Evolutionary conservation across 2,329 filamentous ascomycete species (phyloP), one percentile per base, ranked within the genome.

Genomic region (Thermothelomyces thermophilus): DNA sequence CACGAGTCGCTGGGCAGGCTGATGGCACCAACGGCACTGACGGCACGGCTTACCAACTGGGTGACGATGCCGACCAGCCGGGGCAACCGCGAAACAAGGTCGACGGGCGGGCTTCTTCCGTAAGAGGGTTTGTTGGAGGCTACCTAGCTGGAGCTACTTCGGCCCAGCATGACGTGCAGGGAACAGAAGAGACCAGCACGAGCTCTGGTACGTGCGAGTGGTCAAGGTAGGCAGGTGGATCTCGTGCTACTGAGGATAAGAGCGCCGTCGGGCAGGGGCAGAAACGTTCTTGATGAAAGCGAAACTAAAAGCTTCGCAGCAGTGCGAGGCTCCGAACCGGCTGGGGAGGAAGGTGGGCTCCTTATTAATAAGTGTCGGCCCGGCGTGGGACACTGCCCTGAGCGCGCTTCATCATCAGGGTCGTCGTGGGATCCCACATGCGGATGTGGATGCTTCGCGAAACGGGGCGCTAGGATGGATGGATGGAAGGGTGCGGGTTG

Each of bases 291-390:
- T n/a, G n/a, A n/a, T n/a, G 6, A 13, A 26, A 20, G 3, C 30
- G 39, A 30, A 41, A 48, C 50, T 52, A 45, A 34, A 41, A 33
- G 53, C 42, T 52, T 45, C 51, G 48, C n/a, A n/a, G n/a, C n/a
- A 22, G 55, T 43, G 46, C 50, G 55, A 56, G 56, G 39, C 50
- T 48, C 50, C 55, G 56, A 52, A 55, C 46, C 44, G 50, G 49
- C 55, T 45, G 48, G 48, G 53, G 34, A 53, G 58, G 56, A 58
- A 57, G 46, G 57, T 52, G 57, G 51, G 54, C 52, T 54, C 56
- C 54, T 58, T 60, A 60, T 58, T 60, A 60, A 57, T 58, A 60
- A 44, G 59, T 54, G 48, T 56, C 54, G 45, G 54, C 36, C 58
- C 56, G 56, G 58, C 51, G 53, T 57, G 55, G 51, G 54, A 54